Evolutionary conservation across 495 filamentous ascomycete genomes (phyloP).

Genomic region (Annulohypoxylon moriforme): DNA sequence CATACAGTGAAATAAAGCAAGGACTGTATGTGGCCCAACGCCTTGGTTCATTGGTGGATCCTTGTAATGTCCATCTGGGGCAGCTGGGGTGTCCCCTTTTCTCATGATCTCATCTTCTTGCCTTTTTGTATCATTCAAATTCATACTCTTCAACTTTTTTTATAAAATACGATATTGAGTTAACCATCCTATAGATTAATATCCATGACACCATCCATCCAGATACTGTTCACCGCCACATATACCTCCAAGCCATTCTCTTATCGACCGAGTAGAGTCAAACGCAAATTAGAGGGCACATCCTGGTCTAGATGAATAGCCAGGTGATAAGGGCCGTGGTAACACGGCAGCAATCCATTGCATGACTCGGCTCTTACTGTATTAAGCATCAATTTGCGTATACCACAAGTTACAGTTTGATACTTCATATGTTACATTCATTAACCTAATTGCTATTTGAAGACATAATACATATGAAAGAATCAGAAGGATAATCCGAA

Average conservation of each 20-base stretch:
- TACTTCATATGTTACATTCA: constrained; percentile 23
- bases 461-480: constrained; percentile 3
- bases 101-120: background rate
- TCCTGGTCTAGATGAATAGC: background rate
- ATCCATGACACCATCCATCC: background rate
- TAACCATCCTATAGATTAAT: too few relatives aligned
- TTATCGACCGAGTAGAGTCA: background rate
- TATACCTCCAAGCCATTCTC: background rate
- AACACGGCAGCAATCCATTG: background rate
- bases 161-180: too few relatives aligned
- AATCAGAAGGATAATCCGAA: background rate
- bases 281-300: background rate
- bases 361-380: background rate
- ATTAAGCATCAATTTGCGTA: background rate
- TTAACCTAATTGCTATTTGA: constrained; percentile 15
- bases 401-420: background rate
- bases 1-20: background rate
- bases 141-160: background rate
- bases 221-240: background rate
- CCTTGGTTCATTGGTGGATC: background rate
- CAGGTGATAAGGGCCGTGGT: background rate
- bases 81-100: background rate
- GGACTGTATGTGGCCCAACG: background rate
- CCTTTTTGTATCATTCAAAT: too few relatives aligned
- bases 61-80: background rate